Evolutionary conservation across 148 eudicot species (phyloP), one percentile per base, ranked within the genome.

Genomic region (Camellia japonica): DNA sequence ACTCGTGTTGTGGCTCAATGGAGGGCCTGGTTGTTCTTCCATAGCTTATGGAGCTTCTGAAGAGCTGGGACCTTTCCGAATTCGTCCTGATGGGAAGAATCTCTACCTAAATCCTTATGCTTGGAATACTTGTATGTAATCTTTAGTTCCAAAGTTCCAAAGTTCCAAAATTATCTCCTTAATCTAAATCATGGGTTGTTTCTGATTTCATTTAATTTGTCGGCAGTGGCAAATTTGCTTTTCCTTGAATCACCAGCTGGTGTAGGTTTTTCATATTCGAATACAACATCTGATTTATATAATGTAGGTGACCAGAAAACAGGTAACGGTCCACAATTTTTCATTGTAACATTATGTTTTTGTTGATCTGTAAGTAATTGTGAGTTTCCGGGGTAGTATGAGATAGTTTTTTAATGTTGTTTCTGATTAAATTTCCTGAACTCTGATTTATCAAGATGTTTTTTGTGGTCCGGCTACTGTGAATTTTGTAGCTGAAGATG

Each of bases 241-340:
- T 94, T 94, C 77, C 95, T 94, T 74, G 98, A 94, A 82, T 93
- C 98, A 59, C 98, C 98, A 44, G 95, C 95, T 76, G 98, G 98
- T 71, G 95, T 94, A 87, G 98, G 97, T 9, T 94, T 85, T 76
- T 94, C 98, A 16, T 94, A 94, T 86, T 83, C 98, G 51, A 94
- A 93, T 77, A 91, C 95, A 13, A 55, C 98, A 69, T 81, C 97
- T 54, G 98, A 92, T 87, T 83, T 88, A 82, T 90, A 90, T 59
- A 84, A 88, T 78, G 86, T 80, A 55, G 98, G 97, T 75, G 98
- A 94, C 80, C 83, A 85, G 19, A 89, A 79, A 83, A 91, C 97
- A 82, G 97, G 98, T 94, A 84, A 75, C 23, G 63, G 7, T n/a
- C 20, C 68, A 9, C 7, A 47, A n/a, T 76, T 5, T 19, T 62